Evolutionary conservation across 768 basidiomycete species (phyloP).

Genomic region (Agaricus blazei): DNA sequence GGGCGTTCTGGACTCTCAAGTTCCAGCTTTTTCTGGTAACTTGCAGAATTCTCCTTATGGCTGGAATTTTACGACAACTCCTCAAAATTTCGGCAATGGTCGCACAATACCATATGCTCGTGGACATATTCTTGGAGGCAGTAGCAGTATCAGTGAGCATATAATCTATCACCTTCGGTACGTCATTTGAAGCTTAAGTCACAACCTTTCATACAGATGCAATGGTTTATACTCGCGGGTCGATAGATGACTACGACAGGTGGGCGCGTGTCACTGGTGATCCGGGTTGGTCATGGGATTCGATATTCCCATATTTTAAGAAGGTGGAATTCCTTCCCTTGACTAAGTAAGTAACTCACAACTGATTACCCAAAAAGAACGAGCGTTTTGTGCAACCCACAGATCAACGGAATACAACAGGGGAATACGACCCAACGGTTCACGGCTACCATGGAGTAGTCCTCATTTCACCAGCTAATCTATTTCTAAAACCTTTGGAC

Average conservation of each 20-base stretch:
- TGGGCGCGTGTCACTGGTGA: slow-evolving; percentile 24
- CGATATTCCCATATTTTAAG: slow-evolving; percentile 22
- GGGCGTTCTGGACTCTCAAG: slow-evolving; percentile 15
- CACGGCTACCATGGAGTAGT: slow-evolving; percentile 30
- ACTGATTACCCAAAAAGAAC: slow-evolving; percentile 20
- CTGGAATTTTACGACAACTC: slow-evolving; percentile 26
- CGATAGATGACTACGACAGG: slow-evolving; percentile 22
- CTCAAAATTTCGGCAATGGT: slow-evolving; percentile 19
- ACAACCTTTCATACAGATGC: slow-evolving; percentile 15
- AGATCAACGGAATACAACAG: slow-evolving; percentile 31
- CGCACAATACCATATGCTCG: slow-evolving; percentile 16
- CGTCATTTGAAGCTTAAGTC: background rate
- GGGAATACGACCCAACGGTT: slow-evolving; percentile 30
- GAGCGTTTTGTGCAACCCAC: slow-evolving; percentile 31
- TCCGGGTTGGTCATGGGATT: slow-evolving; percentile 29
- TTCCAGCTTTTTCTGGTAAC: slow-evolving; percentile 16
- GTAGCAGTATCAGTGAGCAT: slow-evolving; percentile 19
- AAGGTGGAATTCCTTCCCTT: slow-evolving; percentile 16
- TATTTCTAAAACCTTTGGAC: slow-evolving; percentile 21
- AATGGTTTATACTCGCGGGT: slow-evolving; percentile 28
- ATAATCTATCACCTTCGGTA: background rate
- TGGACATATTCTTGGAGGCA: slow-evolving; percentile 27
- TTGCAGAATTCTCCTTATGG: slow-evolving; percentile 17
- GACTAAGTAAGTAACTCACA: background rate
- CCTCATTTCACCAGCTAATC: slow-evolving; percentile 27